Percentiles rank a stretch among this genome's conserved stretches.
These are phyloP conservation scores for Croton setiger DNA, from an alignment of 441 rosid genomes.

Conservation along the genomic window DNA sequence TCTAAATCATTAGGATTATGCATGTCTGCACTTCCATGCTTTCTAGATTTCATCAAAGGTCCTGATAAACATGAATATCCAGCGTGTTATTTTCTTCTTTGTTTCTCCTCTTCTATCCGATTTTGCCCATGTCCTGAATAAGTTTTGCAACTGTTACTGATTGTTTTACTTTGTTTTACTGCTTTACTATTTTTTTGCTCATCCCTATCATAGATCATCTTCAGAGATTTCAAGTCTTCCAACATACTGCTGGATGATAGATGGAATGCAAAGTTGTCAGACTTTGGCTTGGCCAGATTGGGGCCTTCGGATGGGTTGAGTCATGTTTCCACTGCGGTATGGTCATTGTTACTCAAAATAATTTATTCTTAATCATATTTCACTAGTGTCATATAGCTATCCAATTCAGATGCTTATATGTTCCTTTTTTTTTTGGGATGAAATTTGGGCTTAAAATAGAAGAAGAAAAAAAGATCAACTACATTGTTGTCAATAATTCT, in stretches of 20 bases:
- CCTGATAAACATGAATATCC: not conserved
- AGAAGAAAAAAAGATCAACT: no score
- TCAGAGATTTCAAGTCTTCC: conserved; percentile 87
- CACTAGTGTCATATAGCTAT: not conserved
- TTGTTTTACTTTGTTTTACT: not conserved
- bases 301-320: conserved; percentile 83
- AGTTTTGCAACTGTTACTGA: not conserved
- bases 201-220: conserved; percentile 59
- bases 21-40: not conserved
- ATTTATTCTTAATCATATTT: not conserved
- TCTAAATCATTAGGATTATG: not conserved
- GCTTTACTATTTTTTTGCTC: not conserved
- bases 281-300: conserved; percentile 81
- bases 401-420: no score
- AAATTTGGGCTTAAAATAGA: no score
- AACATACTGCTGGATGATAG: conserved; percentile 85
- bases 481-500: no score
- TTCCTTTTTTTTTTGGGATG: no score
- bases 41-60: not conserved
- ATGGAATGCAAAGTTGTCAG: conserved; percentile 75
- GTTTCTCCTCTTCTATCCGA: not conserved
- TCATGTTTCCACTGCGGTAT: conserved; percentile 78
- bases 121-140: not conserved
- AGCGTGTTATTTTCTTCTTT: not conserved
- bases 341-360: conserved; percentile 10